Conservation (phyloP, 2,329 filamentous ascomycete species). For the Triangularia verruculosa region DNA sequence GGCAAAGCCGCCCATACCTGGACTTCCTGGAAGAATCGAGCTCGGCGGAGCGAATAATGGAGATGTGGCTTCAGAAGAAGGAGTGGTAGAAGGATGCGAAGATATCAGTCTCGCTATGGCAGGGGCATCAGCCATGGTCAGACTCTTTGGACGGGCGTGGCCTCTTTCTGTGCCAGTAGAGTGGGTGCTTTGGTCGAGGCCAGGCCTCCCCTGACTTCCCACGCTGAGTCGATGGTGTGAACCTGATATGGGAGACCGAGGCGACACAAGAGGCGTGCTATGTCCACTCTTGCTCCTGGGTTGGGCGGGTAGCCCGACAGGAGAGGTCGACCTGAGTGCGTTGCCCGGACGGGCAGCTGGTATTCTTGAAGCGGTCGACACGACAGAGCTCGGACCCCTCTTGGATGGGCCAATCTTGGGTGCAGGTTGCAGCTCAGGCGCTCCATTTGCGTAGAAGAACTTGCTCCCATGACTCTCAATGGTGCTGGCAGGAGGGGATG, state of each 20-base stretch:
- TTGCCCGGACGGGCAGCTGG: slow-evolving; percentile 38
- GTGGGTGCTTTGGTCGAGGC: slow-evolving; percentile 38
- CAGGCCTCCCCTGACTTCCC: slow-evolving; percentile 41
- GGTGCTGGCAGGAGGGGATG: background rate
- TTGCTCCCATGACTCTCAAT: slow-evolving; percentile 48
- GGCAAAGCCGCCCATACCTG: slow-evolving; percentile 41
- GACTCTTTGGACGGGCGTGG: slow-evolving; percentile 40
- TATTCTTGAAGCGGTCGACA: slow-evolving; percentile 46
- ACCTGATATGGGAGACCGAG: slow-evolving; percentile 26
- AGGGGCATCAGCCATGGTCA: slow-evolving; percentile 37
- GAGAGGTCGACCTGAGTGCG: slow-evolving; percentile 49
- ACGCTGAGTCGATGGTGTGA: slow-evolving; percentile 23
- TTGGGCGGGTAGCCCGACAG: slow-evolving; percentile 41
- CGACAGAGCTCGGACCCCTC: slow-evolving; percentile 42
- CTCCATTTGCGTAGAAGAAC: slow-evolving; percentile 74
- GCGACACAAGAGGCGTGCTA: slow-evolving; percentile 10
- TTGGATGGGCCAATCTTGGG: slow-evolving; percentile 33
- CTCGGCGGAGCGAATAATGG: slow-evolving; percentile 39
- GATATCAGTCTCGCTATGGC: slow-evolving; percentile 37
- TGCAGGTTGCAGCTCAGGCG: slow-evolving; percentile 46
- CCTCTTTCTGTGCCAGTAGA: slow-evolving; percentile 23
- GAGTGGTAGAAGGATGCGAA: slow-evolving; percentile 31
- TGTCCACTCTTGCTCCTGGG: background rate
- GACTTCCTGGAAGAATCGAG: slow-evolving; percentile 12
- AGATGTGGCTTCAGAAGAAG: slow-evolving; percentile 38